Base-by-base conservation (phyloP, 2,329 filamentous ascomycete genomes). In the Bipolaris gigantea region DNA sequence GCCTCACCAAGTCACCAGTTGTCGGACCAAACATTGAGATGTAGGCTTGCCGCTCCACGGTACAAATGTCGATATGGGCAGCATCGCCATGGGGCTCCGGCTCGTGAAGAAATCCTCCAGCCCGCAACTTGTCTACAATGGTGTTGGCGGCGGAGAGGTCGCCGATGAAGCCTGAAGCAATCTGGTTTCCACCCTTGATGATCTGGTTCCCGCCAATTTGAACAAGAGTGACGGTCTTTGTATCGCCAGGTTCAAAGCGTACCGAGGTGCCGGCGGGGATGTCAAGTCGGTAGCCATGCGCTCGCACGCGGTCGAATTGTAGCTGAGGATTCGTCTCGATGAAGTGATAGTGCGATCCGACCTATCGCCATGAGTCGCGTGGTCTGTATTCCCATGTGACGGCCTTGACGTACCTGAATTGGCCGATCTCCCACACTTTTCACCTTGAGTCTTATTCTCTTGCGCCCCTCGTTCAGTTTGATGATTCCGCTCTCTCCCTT, bases 301-400 rank as follows among this genome's bases (percentile, higher is more conserved):
- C 85, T 62, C 85, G 85, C 45, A 85, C 78, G 23, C 93, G 89
- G 75, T 97, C 93, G 73, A 97, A 97, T 57, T 89, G 85, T 46
- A 97, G 82, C 73, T 90, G 85, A 0, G 92, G 90, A 75, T 97
- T 97, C n/a, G 87, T 89, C 78, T 97, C 93, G 69, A 96, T 85
- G 73, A 97, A 96, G 76, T 97, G 93, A 74, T 96, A 97, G 76
- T 97, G 93, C 30, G 91, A 96, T 30, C 93, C 93, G 55, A 90
- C 82, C 83, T 86, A 64, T 33, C 2, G 11, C 15, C 21, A 30
- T 65, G n/a, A 66, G 56, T 41, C 9, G 23, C 33, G 11, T 44
- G 27, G 2, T 7, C 23, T 11, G 9, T 2, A 8, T 9, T 2
- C 25, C 5, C 33, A 18, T 19, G 5, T 18, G 27, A 16, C 27